Percentiles rank a stretch among this genome's conserved stretches.
Conservation (phyloP, 2,329 filamentous ascomycete species). For the Xylariaceae sp. region DNA sequence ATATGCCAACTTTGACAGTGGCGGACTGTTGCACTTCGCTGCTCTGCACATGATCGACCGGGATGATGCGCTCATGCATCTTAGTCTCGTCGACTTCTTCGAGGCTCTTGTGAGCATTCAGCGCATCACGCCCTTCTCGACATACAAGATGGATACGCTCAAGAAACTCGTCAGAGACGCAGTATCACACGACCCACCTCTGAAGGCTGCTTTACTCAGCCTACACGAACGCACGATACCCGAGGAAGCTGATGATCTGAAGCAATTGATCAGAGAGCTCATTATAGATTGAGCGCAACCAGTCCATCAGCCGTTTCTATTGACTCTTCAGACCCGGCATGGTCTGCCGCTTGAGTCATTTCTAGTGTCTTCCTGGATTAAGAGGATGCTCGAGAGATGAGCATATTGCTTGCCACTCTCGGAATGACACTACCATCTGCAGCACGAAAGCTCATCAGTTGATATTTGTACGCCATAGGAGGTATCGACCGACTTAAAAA, state of each 20-base stretch:
- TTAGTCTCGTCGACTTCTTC: conserved; percentile 46
- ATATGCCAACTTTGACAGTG: conserved; percentile 17
- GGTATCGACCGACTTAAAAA: no score
- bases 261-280: conserved; percentile 35
- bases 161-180: conserved; percentile 35
- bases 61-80: conserved; percentile 41
- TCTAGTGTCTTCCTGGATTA: no score
- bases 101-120: conserved; percentile 42
- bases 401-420: no score
- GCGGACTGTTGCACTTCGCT: conserved; percentile 43
- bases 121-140: conserved; percentile 31
- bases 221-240: conserved; percentile 43
- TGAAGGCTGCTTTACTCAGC: conserved; percentile 31
- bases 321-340: neutral
- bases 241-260: conserved; percentile 42
- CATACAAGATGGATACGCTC: conserved; percentile 29
- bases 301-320: neutral
- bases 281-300: conserved; percentile 24
- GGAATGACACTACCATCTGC: no score
- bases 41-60: conserved; percentile 44
- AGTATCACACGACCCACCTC: conserved; percentile 27
- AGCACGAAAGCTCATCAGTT: no score
- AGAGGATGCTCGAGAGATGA: no score
- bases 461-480: no score
- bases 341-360: no score